Base-by-base conservation (phyloP, 192 early-diverging fungal genomes). In the Physocladia obscura region DNA sequence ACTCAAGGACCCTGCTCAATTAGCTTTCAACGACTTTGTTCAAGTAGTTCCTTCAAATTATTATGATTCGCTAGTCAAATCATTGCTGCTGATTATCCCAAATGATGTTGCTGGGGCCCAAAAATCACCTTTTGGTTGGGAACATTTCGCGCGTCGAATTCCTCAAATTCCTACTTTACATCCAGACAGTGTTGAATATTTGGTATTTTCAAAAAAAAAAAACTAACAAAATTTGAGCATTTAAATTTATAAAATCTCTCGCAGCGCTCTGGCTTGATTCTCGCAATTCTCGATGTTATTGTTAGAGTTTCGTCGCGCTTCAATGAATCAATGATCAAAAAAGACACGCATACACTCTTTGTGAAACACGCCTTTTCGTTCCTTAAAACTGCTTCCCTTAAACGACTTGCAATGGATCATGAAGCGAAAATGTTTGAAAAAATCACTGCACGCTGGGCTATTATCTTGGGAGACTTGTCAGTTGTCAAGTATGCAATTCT, bases 61-160 rank as follows among this genome's bases (percentile, higher is more conserved):
- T 55, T 80, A 80, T 38, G 81, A 84, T 50, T 69, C 82, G 2
- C 35, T 84, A 21, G 34, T 81, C 8, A 57, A 71, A 8, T 75
- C 82, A 6, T 37, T 84, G 5, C 67, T 79, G 13, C 59, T 84
- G 29, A 57, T 82, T 21, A 57, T 83, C 21, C 82, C 82, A 8
- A 78, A 82, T 31, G 78, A 77, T 19, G 37, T 79, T 19, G 72
- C 73, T 22, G 82, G 83, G 26, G 59, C 60, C 22, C 75, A 60
- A 34, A 79, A 79, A 39, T 81, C 79, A 8, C 82, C 82, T 0
- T 84, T 74, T 39, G 81, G 81, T 26, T 84, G 70, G 73, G 82
- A 84, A n/a, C 61, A 57, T 31, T 77, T 82, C 34, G 49, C 72
- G 6, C 74, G 72, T 22, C 49, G 71, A 40, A 76, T 82, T 59